phyloP scores from a whole-genome alignment of 1,284 basidiomycete genomes.

The Cryptococcus hybrid region DNA sequence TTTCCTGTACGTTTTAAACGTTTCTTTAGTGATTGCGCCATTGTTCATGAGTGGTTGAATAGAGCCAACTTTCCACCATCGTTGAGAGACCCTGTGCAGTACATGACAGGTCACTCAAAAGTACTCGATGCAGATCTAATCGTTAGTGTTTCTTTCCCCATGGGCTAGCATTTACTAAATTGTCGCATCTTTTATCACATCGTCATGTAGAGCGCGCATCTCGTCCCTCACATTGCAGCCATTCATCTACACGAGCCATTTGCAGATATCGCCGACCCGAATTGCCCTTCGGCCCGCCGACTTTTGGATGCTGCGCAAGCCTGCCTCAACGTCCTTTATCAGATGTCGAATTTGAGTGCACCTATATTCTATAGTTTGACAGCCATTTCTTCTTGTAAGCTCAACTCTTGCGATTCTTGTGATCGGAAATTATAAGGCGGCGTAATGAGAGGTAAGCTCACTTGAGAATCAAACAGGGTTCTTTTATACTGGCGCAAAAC shows the following conservation, averaged over 20 bases:
- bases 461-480: slow-evolving; percentile 1
- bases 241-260: slow-evolving; percentile 44
- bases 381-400: slow-evolving; percentile 30
- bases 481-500: slow-evolving; percentile 34
- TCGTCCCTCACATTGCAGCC: slow-evolving; percentile 28
- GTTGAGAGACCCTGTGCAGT: slow-evolving; percentile 35
- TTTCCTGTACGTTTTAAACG: slow-evolving; percentile 16
- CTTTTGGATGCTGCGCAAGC: slow-evolving; percentile 28
- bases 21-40: neutral
- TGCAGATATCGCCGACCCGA: slow-evolving; percentile 29
- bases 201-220: slow-evolving; percentile 23
- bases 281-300: slow-evolving; percentile 23
- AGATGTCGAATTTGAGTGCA: slow-evolving; percentile 24
- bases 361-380: slow-evolving; percentile 28
- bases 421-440: no score
- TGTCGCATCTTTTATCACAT: neutral
- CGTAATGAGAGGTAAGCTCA: neutral
- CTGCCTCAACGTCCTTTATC: slow-evolving; percentile 29
- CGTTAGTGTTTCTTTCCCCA: slow-evolving; percentile 15
- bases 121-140: slow-evolving; percentile 36
- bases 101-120: slow-evolving; percentile 17
- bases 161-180: neutral
- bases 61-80: slow-evolving; percentile 29
- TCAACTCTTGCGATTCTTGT: no score
- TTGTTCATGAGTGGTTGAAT: neutral